Evolutionary conservation across 495 filamentous ascomycete species (phyloP).

Genomic region (Aspergillus cristatus): DNA sequence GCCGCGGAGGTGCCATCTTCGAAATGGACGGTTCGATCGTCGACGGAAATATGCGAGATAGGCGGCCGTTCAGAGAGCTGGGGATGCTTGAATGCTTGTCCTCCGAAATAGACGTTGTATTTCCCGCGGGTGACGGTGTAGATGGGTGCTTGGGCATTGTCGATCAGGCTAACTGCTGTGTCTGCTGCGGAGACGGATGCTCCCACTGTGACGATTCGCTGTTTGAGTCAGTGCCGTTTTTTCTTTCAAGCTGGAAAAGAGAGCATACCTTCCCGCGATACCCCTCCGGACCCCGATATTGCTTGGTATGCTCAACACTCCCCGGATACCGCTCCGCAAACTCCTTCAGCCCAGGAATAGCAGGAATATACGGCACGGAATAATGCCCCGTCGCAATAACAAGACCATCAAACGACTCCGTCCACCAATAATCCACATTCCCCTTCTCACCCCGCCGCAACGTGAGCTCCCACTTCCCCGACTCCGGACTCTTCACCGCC

Average conservation of each 20-base stretch:
- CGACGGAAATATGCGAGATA: constrained; percentile 34
- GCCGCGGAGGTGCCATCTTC: constrained; percentile 38
- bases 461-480: constrained; percentile 26
- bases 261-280: constrained; percentile 27
- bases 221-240: constrained; percentile 3
- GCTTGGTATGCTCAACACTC: constrained; percentile 31
- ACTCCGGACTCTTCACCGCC: constrained; percentile 20
- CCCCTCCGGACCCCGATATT: constrained; percentile 27
- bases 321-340: constrained; percentile 24
- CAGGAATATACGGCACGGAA: constrained; percentile 59
- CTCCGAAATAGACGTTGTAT: constrained; percentile 44
- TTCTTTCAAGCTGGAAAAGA: too few species aligned
- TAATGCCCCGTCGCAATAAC: constrained; percentile 79
- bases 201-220: constrained; percentile 34
- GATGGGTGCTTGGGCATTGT: constrained; percentile 24
- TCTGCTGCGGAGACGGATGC: constrained; percentile 38
- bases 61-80: constrained; percentile 33
- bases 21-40: constrained; percentile 33
- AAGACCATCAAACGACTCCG: constrained; percentile 55
- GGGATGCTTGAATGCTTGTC: constrained; percentile 42
- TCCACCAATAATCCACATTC: constrained; percentile 35
- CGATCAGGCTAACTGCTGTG: constrained; percentile 27
- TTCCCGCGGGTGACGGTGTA: constrained; percentile 29
- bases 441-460: constrained; percentile 19
- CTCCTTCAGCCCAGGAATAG: constrained; percentile 36